These are phyloP conservation scores for Inonotus obliquus DNA, from an alignment of 1,284 basidiomycete genomes.

Conservation along the genomic window DNA sequence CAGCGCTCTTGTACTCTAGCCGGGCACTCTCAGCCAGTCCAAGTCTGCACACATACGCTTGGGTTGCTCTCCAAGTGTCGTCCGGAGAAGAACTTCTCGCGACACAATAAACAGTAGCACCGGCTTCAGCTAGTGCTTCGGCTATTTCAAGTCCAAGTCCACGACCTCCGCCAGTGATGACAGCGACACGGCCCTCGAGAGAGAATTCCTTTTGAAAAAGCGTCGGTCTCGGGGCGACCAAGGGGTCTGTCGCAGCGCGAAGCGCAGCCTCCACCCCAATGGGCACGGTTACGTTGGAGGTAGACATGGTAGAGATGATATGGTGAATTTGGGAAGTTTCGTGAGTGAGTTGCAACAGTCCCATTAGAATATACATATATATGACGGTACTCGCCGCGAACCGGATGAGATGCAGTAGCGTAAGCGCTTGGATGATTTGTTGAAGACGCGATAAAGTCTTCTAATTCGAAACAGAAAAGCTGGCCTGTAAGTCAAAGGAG, in stretches of 20 bases:
- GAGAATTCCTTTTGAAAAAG: conserved; percentile 72
- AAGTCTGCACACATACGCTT: conserved; percentile 46
- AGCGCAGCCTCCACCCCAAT: conserved; percentile 61
- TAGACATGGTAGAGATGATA: background rate
- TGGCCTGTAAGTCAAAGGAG: too few species aligned
- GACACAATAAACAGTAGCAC: conserved; percentile 73
- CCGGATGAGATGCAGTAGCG: too few species aligned
- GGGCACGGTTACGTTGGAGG: conserved; percentile 27
- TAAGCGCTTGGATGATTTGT: too few species aligned
- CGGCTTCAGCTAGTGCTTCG: conserved; percentile 70
- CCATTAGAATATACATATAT: too few species aligned
- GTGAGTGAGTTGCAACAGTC: too few species aligned
- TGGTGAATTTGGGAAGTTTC: background rate
- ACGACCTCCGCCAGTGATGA: conserved; percentile 76
- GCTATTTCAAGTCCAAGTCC: conserved; percentile 84
- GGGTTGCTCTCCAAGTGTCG: conserved; percentile 59
- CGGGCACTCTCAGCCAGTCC: conserved; percentile 35
- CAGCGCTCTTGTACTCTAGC: conserved; percentile 61
- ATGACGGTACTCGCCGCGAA: too few species aligned
- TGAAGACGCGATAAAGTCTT: too few species aligned
- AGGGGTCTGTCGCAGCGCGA: conserved; percentile 33
- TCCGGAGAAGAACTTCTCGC: conserved; percentile 65
- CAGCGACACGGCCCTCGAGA: conserved; percentile 64
- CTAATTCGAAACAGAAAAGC: too few species aligned
- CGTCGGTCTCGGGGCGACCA: conserved; percentile 36